Conservation (phyloP, 768 basidiomycete genomes). For the Kwoniella botswanensis region DNA sequence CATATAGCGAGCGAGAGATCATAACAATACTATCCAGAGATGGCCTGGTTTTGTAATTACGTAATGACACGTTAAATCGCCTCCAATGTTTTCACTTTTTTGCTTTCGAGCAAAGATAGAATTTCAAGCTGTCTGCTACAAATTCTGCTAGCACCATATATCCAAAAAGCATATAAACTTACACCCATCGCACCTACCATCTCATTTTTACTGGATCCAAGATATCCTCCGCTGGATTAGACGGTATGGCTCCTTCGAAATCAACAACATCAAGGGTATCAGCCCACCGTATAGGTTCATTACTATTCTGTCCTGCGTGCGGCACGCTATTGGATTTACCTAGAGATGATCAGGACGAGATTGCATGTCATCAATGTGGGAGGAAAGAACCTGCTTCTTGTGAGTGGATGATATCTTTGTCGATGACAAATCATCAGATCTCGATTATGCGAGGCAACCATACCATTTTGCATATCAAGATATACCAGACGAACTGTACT, state of each 20-base stretch:
- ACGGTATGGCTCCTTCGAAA: constrained; percentile 7
- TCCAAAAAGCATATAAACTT: background rate
- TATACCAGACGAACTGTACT: no score
- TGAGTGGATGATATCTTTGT: constrained; percentile 61
- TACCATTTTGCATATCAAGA: no score
- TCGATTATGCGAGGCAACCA: no score
- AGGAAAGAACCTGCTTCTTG: constrained; percentile 86
- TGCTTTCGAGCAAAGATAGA: background rate
- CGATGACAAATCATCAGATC: no score
- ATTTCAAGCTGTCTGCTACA: background rate
- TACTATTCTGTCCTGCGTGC: constrained; percentile 92
- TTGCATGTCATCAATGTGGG: constrained; percentile 86
- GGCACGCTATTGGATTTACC: constrained; percentile 87
- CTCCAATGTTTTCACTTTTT: constrained; percentile 13
- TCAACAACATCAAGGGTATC: constrained; percentile 15
- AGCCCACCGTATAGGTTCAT: constrained; percentile 68
- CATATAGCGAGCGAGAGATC: no score
- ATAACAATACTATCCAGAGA: no score
- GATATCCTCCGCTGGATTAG: background rate
- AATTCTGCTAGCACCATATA: background rate
- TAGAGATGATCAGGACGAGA: constrained; percentile 69
- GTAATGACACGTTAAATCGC: background rate
- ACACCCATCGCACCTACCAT: background rate
- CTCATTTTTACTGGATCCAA: background rate
- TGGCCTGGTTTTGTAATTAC: background rate